Percentiles rank a stretch among this genome's conserved stretches.
phyloP scores from a whole-genome alignment of 2,329 filamentous ascomycete genomes.

The Verticillium nonalfalfae region DNA sequence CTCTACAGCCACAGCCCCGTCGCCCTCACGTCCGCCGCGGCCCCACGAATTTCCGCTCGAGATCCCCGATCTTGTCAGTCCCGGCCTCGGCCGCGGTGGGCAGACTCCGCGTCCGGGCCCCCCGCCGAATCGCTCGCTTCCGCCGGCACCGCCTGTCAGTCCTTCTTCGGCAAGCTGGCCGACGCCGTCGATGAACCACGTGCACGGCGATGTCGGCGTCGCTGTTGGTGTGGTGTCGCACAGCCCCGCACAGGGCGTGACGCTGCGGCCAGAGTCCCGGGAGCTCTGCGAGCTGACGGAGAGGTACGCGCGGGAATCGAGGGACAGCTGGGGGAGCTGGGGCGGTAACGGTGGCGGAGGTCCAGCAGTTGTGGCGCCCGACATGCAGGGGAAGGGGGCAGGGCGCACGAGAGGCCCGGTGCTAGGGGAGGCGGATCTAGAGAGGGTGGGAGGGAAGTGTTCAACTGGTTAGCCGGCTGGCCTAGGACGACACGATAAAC shows the following conservation, averaged over 20 bases:
- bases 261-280: conserved; percentile 15
- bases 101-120: conserved; percentile 26
- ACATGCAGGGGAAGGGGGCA: conserved; percentile 4
- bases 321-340: conserved; percentile 28
- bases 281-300: conserved; percentile 24
- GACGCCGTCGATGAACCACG: conserved; percentile 1
- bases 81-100: conserved; percentile 1
- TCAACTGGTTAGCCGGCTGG: background rate
- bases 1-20: conserved; percentile 13
- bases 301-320: conserved; percentile 19
- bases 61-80: conserved; percentile 25
- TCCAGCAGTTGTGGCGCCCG: background rate
- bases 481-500: too few species aligned
- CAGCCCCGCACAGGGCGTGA: conserved; percentile 10
- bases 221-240: conserved; percentile 8
- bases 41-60: conserved; percentile 27
- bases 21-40: conserved; percentile 25
- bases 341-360: conserved; percentile 6
- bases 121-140: conserved; percentile 37
- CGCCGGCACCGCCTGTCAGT: conserved; percentile 18
- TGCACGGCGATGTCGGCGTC: conserved; percentile 6
- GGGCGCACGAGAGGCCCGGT: conserved; percentile 12
- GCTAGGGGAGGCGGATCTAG: conserved; percentile 18
- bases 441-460: conserved; percentile 18
- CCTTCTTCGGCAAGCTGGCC: background rate